Evolutionary conservation across 345 rosid genomes (phyloP).

Genomic region (Lumnitzera racemosa): DNA sequence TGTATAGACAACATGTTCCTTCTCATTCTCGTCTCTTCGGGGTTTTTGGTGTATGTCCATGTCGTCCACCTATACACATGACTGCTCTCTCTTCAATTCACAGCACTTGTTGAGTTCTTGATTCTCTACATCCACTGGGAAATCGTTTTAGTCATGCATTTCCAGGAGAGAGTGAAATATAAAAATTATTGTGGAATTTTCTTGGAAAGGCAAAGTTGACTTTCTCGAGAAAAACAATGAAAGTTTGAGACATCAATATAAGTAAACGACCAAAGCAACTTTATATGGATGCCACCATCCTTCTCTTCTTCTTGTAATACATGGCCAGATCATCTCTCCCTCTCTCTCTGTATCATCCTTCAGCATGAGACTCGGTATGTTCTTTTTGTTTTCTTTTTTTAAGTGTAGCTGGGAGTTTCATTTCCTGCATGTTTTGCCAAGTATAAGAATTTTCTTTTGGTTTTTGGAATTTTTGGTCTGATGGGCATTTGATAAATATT

Average conservation of each 20-base stretch:
- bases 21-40: too few species aligned
- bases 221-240: constrained; percentile 13
- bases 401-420: too few species aligned
- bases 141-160: background rate
- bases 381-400: too few species aligned
- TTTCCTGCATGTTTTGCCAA: too few species aligned
- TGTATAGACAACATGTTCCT: too few species aligned
- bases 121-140: too few species aligned
- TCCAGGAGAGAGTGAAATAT: background rate
- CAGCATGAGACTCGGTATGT: background rate
- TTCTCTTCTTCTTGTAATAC: background rate
- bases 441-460: too few species aligned
- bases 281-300: constrained; percentile 6
- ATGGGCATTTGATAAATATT: too few species aligned
- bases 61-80: background rate
- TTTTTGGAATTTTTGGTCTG: too few species aligned
- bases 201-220: constrained; percentile 12
- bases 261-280: background rate
- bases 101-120: too few species aligned
- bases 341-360: background rate
- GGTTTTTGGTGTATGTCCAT: background rate
- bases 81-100: background rate
- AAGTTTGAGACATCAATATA: background rate
- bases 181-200: background rate
- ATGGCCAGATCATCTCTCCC: background rate